Evolutionary conservation across 2,329 filamentous ascomycete genomes (phyloP), one percentile per base, ranked within the genome.

Genomic region (Sporothrix pseudoabietina): DNA sequence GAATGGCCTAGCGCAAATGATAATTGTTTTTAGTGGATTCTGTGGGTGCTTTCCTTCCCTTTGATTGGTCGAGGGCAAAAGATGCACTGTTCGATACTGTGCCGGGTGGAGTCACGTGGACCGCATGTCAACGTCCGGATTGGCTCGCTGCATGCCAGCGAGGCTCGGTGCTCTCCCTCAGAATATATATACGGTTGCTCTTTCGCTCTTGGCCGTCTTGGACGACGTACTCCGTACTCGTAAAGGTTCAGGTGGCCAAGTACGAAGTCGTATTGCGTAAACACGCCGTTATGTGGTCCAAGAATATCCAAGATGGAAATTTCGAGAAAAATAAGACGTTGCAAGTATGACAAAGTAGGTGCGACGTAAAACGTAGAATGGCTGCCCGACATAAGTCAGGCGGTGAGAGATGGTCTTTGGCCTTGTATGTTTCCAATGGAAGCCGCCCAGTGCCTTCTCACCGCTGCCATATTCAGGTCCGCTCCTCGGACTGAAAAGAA

Each of bases 51-150:
- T 1, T 10, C 3, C 14, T 22, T 6, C 2, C 14, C 1, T 49
- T 0, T 69, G 9, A 69, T 69, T 69, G 65, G 65, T 4, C 9
- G 44, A 49, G 16, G 6, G 44, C 2, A 59, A 12, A 30, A 35
- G 63, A n/a, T 22, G 4, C 39, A 47, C 26, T 68, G 44, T 49
- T 22, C 32, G 65, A 52, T 69, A 69, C 26, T 52, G 47, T 69
- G 47, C 44, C 19, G 7, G n/a, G 22, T 22, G 8, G 30, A 32
- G 63, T 69, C 65, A 69, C 65, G 65, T 69, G 65, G 41, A 52
- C 12, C 63, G 6, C 41, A 52, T 49, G 63, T 44, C 26, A 26
- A 16, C 44, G 1, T 52, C 63, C 63, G 63, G 63, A 68, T 68
- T 68, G 63, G 63, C 41, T 52, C 44, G 35, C 63, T 14, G 26